Evolutionary conservation across 2,329 filamentous ascomycete genomes (phyloP).

Genomic region (Penicillium palitans): DNA sequence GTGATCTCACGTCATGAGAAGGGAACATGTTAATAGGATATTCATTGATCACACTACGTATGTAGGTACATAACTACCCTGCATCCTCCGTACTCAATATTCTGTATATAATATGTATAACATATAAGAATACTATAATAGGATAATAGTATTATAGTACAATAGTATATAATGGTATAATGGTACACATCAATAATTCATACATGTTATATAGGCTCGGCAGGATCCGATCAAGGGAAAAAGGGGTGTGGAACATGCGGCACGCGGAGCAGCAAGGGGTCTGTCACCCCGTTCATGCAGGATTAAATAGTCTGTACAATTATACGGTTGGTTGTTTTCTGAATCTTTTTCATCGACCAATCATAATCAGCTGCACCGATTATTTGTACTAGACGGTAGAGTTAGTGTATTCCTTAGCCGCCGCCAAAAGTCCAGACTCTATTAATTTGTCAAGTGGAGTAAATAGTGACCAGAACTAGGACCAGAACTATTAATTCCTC

Average conservation of each 20-base stretch:
- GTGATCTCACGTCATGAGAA: constrained; percentile 13
- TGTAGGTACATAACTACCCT: no score
- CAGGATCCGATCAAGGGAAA: constrained; percentile 9
- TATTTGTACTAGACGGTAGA: constrained; percentile 1
- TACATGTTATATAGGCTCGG: neutral
- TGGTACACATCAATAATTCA: neutral
- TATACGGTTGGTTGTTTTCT: constrained; percentile 2
- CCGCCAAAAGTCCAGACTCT: neutral
- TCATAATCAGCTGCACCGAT: neutral
- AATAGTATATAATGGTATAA: neutral
- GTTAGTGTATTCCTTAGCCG: neutral
- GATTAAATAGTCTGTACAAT: constrained; percentile 22
- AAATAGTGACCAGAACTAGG: no score
- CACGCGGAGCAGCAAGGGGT: constrained; percentile 37
- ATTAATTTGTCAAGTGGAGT: neutral
- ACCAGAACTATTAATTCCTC: no score
- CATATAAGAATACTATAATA: neutral
- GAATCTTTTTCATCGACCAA: constrained; percentile 1
- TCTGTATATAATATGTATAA: neutral
- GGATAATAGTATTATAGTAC: neutral
- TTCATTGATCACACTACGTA: no score
- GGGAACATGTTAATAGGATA: neutral
- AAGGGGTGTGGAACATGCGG: constrained; percentile 32
- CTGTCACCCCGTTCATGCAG: constrained; percentile 29
- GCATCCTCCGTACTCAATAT: neutral